Base-by-base conservation (phyloP, 371 early-diverging fungal genomes). In the Rhizopus sp. region DNA sequence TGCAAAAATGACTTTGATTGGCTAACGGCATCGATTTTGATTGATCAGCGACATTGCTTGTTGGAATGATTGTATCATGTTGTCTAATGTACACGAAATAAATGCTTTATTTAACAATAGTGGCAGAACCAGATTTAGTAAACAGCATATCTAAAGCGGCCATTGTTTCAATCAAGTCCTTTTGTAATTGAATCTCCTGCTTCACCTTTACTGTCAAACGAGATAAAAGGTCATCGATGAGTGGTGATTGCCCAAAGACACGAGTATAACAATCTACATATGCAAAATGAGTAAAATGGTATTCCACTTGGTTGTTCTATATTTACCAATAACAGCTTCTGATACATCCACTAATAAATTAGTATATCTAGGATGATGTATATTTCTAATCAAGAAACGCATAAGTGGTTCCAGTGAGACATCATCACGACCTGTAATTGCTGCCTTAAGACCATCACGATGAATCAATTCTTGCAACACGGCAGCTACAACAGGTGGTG, bases 341-440 rank as follows among this genome's bases (percentile, higher is more conserved):
- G 91, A 71, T 8, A 95, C 93, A 62, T 90, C 89, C n/a, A 91
- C 78, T 35, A 95, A 66, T 8, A 93, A 66, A n/a, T 70, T 68
- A 2, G 90, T 84, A 67, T 90, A 93, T 42, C 85, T 71, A 30
- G 95, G 94, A 50, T 92, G 77, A 55, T 81, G 79, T 57, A 97
- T 83, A 64, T 93, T 70, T 70, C 79, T 84, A 45, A 86, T 69
- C 37, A 96, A 63, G 65, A 96, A 97, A 41, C 82, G 81, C 37
- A 93, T 74, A 42, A 96, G 62, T 5, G 94, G 93, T 60, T 89
- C 89, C 53, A 97, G 70, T 7, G 89, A 78, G 35, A 85, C 81
- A 60, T 96, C 97, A 70, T 95, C 94, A 34, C 96, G 80, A 61
- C 94, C 93, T 16, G 89, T 78, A 54, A 97, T 78, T 1, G 98